phyloP scores from a whole-genome alignment of 371 early-diverging fungal genomes.

The Ordospora colligata region DNA sequence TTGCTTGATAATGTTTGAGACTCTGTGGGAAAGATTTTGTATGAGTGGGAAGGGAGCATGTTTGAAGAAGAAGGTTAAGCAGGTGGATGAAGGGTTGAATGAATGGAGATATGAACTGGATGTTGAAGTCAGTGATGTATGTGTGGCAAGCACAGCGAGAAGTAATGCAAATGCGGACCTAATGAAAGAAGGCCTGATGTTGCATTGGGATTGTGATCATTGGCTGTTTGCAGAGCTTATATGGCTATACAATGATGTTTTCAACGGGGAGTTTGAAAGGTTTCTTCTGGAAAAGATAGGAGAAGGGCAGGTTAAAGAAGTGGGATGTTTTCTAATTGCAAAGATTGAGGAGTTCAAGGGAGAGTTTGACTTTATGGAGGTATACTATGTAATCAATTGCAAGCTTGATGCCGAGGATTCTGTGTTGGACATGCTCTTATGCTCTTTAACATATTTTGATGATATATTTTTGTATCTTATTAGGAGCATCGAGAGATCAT shows the following conservation, averaged over 20 bases:
- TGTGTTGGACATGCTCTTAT: background rate
- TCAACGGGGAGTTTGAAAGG: constrained; percentile 25
- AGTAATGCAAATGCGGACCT: background rate
- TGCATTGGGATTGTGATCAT: background rate
- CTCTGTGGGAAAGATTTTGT: constrained; percentile 6
- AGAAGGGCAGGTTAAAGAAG: constrained; percentile 1
- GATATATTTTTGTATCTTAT: constrained; percentile 13
- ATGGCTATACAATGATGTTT: constrained; percentile 34
- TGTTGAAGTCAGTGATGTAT: background rate
- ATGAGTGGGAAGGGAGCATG: background rate
- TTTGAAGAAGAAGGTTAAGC: background rate
- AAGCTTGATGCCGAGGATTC: background rate
- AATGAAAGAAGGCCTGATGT: no score
- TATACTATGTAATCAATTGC: constrained; percentile 14
- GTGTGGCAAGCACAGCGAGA: background rate
- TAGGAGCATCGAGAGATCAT: background rate
- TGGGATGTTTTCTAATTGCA: background rate
- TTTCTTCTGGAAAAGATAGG: constrained; percentile 24
- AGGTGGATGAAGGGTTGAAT: background rate
- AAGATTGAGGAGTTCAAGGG: background rate
- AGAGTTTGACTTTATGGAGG: background rate
- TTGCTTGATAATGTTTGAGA: background rate
- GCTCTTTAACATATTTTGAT: constrained; percentile 6
- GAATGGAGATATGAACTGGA: background rate
- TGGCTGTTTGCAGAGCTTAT: background rate